Base-by-base conservation (phyloP, 2,329 filamentous ascomycete genomes). In the Fusarium nodosum region DNA sequence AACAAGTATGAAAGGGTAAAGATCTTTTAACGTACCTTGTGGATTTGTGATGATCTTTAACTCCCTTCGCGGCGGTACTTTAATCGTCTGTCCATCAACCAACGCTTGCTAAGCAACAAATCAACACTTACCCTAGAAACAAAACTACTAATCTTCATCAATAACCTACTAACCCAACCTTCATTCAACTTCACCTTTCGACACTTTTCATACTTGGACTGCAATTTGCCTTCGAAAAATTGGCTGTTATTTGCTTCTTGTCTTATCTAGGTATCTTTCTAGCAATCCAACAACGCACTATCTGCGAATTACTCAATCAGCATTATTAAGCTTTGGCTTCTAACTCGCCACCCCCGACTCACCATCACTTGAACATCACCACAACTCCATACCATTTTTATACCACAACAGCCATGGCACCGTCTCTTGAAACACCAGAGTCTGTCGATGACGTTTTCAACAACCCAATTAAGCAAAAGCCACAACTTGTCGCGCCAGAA, bases 401-500 rank as follows among this genome's bases (percentile, higher is more conserved):
- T n/a, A 38, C n/a, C 54, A 56, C 51, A 56, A 34, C 36, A 30
- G 51, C 26, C 60, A 97, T 97, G 93, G 90, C 93, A 56, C 93
- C 93, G 20, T 93, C 91, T 26, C 83, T 97, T 45, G 91, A 97
- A 82, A 89, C 91, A 74, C 87, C 91, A 51, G 86, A 87, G 56
- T 78, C 86, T 39, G 84, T 90, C 53, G 85, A 90, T 66, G 90
- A 93, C 61, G 91, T 94, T 67, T 83, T 97, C 72, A 84, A 89
- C 72, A 91, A 93, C 76, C 91, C 93, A 10, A 84, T 94, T 59
- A 94, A 94, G 79, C 84, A 88, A 57, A 90, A 92, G 53, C 94
- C 95, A 2, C 87, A 93, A 68, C 91, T 99, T 56, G 92, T 98
- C 68, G 96, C 96, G 22, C 95, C 96, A 41, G 94, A 98, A 78